Conservation (phyloP, 495 filamentous ascomycete genomes). For the Neurospora sublineolata region DNA sequence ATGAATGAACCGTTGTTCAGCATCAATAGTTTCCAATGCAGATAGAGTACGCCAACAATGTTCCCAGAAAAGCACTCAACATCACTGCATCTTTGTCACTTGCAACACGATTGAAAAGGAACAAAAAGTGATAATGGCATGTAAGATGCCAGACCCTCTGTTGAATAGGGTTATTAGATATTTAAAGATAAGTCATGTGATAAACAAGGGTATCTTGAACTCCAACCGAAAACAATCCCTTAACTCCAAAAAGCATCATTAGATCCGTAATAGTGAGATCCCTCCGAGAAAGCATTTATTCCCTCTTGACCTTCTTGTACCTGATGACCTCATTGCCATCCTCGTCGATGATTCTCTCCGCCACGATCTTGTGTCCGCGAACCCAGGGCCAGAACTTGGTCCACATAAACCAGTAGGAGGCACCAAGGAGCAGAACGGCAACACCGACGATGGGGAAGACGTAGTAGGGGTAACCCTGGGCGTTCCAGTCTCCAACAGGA, state of each 20-base stretch:
- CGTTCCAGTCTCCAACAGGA: constrained; percentile 35
- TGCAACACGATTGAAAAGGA: neutral
- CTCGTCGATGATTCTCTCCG: constrained; percentile 31
- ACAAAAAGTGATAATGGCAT: neutral
- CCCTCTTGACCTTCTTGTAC: constrained; percentile 19
- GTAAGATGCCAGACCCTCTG: neutral
- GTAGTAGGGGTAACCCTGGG: constrained; percentile 39
- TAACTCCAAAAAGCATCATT: neutral
- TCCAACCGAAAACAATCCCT: neutral
- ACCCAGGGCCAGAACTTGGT: constrained; percentile 37
- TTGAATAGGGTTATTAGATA: neutral
- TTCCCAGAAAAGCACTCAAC: neutral
- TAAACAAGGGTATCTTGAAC: neutral
- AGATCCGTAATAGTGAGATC: neutral
- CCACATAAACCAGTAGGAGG: constrained; percentile 41
- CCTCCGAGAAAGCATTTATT: neutral
- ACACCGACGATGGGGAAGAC: constrained; percentile 42
- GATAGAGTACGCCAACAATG: neutral
- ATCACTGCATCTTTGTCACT: neutral
- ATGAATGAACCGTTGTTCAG: neutral
- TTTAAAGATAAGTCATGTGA: neutral
- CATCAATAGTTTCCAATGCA: neutral
- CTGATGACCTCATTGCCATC: constrained; percentile 36
- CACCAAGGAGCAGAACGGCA: constrained; percentile 34
- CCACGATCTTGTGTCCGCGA: constrained; percentile 36